phyloP scores from a whole-genome alignment of 805 yeast species.

The Yarrowia sp. region DNA sequence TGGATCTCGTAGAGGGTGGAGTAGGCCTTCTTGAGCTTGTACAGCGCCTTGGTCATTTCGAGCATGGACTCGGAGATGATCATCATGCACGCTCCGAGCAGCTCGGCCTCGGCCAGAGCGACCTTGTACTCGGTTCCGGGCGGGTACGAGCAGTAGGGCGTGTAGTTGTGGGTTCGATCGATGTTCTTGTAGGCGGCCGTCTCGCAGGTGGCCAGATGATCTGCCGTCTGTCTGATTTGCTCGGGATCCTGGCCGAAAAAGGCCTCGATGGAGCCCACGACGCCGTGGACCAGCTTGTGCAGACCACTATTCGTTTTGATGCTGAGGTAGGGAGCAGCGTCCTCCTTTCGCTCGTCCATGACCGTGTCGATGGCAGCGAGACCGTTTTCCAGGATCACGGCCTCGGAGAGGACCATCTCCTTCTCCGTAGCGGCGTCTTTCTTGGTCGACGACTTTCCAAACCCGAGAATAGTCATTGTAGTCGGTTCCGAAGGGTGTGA shows the following conservation, averaged over 20 bases:
- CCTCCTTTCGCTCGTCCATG: constrained; percentile 26
- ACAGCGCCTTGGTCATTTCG: constrained; percentile 86
- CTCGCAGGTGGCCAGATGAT: constrained; percentile 3
- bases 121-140: constrained; percentile 95
- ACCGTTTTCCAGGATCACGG: constrained; percentile 17
- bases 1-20: constrained; percentile 76
- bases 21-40: constrained; percentile 83
- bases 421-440: constrained; percentile 2
- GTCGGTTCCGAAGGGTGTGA: neutral
- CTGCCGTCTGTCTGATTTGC: constrained; percentile 6
- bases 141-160: constrained; percentile 50
- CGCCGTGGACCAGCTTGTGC: constrained; percentile 17
- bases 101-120: constrained; percentile 82
- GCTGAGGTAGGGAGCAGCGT: constrained; percentile 9
- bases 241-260: constrained; percentile 21
- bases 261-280: constrained; percentile 16
- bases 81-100: constrained; percentile 84
- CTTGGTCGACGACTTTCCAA: constrained; percentile 12
- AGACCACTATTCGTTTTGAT: neutral
- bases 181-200: constrained; percentile 14
- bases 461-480: constrained; percentile 24
- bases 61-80: constrained; percentile 81
- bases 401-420: constrained; percentile 18
- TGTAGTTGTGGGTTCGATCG: constrained; percentile 15
- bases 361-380: constrained; percentile 18